Evolutionary conservation across 169 alveolate species (phyloP), one percentile per base, ranked within the genome.

Genomic region (Cryptosporidium ubiquitum): DNA sequence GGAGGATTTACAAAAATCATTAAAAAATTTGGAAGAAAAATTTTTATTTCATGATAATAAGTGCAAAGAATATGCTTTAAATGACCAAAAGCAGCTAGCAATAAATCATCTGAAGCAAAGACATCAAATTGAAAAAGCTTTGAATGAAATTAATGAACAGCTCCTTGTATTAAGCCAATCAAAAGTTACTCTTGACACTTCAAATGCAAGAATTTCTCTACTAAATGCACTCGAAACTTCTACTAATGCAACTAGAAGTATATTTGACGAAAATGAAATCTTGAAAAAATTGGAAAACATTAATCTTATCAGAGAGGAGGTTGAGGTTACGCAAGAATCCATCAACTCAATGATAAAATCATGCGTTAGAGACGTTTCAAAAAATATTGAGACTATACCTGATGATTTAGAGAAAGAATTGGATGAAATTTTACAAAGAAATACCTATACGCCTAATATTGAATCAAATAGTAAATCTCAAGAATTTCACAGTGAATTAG

Each of bases 181-280:
- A 23, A 79, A 29, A 47, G 89, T 79, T 64, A 66, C 35, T 12
- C 20, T 58, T 6, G 89, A 79, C 29, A 61, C 79, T 29, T 79
- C 89, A 5, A 60, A 18, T 61, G 75, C 75, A 42, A 79, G 51
- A 20, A 42, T 79, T 23, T 79, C 89, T 26, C 49, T 79, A 4
- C 18, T 79, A 79, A 66, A 20, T 23, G 89, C 89, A 39, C 47
- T 79, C 18, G 89, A 79, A 61, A 58, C 89, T 14, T 61, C 89
- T 18, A 44, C 89, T 5, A 79, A 39, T n/a, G 33, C 23, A 58
- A 60, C 89, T 18, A 79, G 29, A 35, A 14, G 40, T 39, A 79
- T 58, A n/a, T 35, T 79, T 1, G 42, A 79, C 40, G 89, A 79
- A 64, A 29, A 23, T 57, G 89, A 79, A 64, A 42, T 64, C 16